Evolutionary conservation across 1,284 basidiomycete genomes (phyloP).

Genomic region (Apiotrichum domesticum): DNA sequence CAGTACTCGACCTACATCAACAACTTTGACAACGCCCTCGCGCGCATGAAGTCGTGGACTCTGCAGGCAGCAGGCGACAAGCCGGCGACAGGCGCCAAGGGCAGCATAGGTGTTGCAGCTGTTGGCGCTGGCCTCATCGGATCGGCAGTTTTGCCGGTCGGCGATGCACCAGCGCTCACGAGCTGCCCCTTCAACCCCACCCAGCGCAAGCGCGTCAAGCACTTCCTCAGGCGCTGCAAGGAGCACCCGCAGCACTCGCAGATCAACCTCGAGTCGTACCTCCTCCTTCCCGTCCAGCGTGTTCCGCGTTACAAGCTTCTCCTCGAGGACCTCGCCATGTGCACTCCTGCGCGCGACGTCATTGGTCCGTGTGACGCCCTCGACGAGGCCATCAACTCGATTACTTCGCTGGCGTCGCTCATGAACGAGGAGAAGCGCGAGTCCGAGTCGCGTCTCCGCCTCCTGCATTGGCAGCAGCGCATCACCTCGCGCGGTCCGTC

Average conservation of each 20-base stretch:
- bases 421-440: constrained; percentile 98
- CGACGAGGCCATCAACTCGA: constrained; percentile 75
- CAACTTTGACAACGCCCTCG: constrained; percentile 85
- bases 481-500: constrained; percentile 88
- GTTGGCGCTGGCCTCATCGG: constrained; percentile 46
- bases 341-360: constrained; percentile 70
- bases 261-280: constrained; percentile 88
- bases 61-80: background rate
- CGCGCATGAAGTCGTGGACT: constrained; percentile 78
- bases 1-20: constrained; percentile 98
- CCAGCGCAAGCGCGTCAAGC: constrained; percentile 78
- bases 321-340: constrained; percentile 76
- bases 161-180: constrained; percentile 28
- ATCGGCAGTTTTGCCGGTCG: constrained; percentile 54
- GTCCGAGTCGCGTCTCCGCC: constrained; percentile 76
- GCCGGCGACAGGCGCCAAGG: background rate
- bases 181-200: constrained; percentile 54
- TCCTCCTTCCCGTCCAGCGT: constrained; percentile 90
- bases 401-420: constrained; percentile 75
- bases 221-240: constrained; percentile 60
- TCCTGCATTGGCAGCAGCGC: constrained; percentile 83
- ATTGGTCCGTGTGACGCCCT: constrained; percentile 65
- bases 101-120: constrained; percentile 18
- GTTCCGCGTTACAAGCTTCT: constrained; percentile 92
- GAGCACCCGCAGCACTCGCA: constrained; percentile 83